phyloP scores from a whole-genome alignment of 148 eudicot genomes.

The Amaranthus palmeri region DNA sequence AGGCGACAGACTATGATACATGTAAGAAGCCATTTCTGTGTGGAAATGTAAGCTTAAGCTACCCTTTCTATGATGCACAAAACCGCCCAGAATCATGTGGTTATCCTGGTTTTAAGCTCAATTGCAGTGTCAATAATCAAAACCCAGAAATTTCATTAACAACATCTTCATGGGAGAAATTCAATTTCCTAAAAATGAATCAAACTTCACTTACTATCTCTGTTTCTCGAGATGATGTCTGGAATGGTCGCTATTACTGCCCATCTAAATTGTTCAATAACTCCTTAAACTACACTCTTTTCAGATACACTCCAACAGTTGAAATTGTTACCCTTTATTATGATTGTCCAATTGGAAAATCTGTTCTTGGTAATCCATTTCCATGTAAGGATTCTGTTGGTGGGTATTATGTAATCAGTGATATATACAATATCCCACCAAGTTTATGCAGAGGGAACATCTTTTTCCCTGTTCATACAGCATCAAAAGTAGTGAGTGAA shows the following conservation, averaged over 20 bases:
- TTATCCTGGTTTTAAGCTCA: slow-evolving; percentile 36
- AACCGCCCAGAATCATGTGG: slow-evolving; percentile 50
- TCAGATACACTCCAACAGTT: slow-evolving; percentile 7
- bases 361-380: neutral
- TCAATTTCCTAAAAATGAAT: slow-evolving; percentile 28
- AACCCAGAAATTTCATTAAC: slow-evolving; percentile 16
- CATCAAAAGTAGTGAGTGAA: neutral
- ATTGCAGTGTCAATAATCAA: slow-evolving; percentile 20
- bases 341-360: slow-evolving; percentile 16
- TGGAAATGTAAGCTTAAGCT: slow-evolving; percentile 29
- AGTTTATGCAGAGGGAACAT: slow-evolving; percentile 7
- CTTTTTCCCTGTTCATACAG: slow-evolving; percentile 5
- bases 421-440: neutral
- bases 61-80: slow-evolving; percentile 49
- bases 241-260: slow-evolving; percentile 18
- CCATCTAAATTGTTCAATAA: slow-evolving; percentile 13
- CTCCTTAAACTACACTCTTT: slow-evolving; percentile 29
- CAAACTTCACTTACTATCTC: neutral
- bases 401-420: neutral
- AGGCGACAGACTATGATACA: slow-evolving; percentile 18
- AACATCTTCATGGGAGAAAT: neutral
- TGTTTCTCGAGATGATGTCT: slow-evolving; percentile 2
- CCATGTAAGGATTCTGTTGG: neutral
- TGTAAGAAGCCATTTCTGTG: slow-evolving; percentile 33
- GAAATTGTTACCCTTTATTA: slow-evolving; percentile 35